A percentile compares a stretch with the other conserved stretches of the same genome.
These are phyloP conservation scores for Tolypocladium inflatum DNA, from an alignment of 2,329 filamentous ascomycete genomes.

Conservation along the genomic window DNA sequence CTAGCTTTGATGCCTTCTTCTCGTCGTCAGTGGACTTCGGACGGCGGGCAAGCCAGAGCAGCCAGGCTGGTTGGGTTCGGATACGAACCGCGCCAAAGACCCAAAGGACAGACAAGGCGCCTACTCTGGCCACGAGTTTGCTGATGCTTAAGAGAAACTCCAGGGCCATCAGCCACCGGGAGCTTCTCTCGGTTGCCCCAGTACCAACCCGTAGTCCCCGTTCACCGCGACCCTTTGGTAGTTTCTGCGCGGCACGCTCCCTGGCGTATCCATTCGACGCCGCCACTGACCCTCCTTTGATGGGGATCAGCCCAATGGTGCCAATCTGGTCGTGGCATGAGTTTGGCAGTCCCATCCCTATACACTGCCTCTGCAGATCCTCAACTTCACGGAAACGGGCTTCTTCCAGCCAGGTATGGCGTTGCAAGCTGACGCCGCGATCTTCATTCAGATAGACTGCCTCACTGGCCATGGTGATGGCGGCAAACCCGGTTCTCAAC, in stretches of 20 bases:
- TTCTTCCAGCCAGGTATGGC: slow-evolving; percentile 86
- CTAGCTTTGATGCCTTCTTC: not conserved
- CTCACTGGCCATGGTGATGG: slow-evolving; percentile 88
- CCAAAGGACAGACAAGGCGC: slow-evolving; percentile 36
- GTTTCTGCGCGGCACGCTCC: slow-evolving; percentile 57
- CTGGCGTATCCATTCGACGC: slow-evolving; percentile 54
- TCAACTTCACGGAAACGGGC: slow-evolving; percentile 74
- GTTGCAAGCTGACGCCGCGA: slow-evolving; percentile 59
- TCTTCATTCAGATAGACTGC: slow-evolving; percentile 95
- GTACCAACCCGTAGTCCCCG: slow-evolving; percentile 53
- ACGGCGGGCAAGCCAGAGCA: slow-evolving; percentile 40
- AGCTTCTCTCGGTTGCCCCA: slow-evolving; percentile 68
- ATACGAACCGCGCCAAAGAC: slow-evolving; percentile 41
- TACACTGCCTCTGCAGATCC: slow-evolving; percentile 40
- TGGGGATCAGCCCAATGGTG: slow-evolving; percentile 44
- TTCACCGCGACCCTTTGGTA: slow-evolving; percentile 36
- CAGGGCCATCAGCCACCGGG: slow-evolving; percentile 65
- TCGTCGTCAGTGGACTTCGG: slow-evolving; percentile 3
- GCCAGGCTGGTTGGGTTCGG: slow-evolving; percentile 33
- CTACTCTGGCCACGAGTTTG: slow-evolving; percentile 22
- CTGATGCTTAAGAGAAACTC: slow-evolving; percentile 72
- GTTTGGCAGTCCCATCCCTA: slow-evolving; percentile 34
- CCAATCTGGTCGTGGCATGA: slow-evolving; percentile 43
- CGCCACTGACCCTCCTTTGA: slow-evolving; percentile 34
- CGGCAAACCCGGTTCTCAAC: slow-evolving; percentile 75